Base-by-base conservation (phyloP, 1,284 basidiomycete species). In the Farysia itapuensis region DNA sequence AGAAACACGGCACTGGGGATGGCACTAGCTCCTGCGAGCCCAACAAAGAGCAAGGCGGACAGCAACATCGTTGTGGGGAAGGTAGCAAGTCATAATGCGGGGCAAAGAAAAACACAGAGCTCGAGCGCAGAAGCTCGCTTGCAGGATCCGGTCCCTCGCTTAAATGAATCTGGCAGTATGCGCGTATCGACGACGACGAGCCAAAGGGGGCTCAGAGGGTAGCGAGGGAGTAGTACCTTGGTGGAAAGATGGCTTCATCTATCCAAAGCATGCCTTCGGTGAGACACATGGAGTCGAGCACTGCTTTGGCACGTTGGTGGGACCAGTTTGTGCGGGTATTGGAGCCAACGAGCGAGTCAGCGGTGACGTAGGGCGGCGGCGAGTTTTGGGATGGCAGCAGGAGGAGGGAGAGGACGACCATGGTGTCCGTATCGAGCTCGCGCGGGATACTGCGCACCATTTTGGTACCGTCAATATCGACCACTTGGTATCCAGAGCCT, bases 191-290 rank as follows among this genome's bases (percentile, higher is more conserved):
- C 29, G n/a, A n/a, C n/a, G n/a, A 21, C 2, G 37, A 24, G 15
- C 28, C 19, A n/a, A n/a, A n/a, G n/a, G n/a, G n/a, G n/a, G n/a
- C n/a, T n/a, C n/a, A n/a, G 19, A 60, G 31, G 1, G 65, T 50
- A 3, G 66, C 46, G 13, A 70, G 39, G 8, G 67, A 67, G 28
- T 58, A 70, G 38, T 70, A 70, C 3, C 65, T 19, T 11, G 46
- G 39, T 7, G 63, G 65, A 28, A 53, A 49, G 31, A 87, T 87
- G 77, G 92, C 89, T 30, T 88, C 86, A 73, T 98, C 94, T 24
- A 97, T 75, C 94, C 94, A 99, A 42, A 90, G 91, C 31, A 95
- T 80, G 0, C 92, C 94, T 64, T 97, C 92, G 24, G 87, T 81
- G 64, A 91, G 81, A 12, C 91, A 81, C 84, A 94, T 92, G 64